Percentiles rank a stretch among this genome's conserved stretches.
phyloP scores from a whole-genome alignment of 2,329 filamentous ascomycete species.

The Phaeophleospora eucalypticola region DNA sequence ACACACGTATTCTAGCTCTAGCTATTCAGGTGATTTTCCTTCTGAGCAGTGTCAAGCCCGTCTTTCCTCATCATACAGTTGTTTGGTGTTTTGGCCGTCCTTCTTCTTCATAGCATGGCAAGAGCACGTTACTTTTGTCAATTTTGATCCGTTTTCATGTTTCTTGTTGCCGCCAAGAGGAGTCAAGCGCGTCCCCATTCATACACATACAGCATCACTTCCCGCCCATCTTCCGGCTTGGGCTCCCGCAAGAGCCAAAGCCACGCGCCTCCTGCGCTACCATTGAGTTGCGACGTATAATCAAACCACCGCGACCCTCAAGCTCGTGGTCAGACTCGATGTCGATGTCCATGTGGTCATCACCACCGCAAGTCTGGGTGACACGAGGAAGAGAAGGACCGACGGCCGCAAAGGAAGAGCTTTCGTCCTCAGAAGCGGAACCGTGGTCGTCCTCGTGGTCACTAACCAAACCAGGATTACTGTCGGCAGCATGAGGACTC shows the following conservation, averaged over 20 bases:
- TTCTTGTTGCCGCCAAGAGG: background rate
- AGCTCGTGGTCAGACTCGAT: conserved; percentile 34
- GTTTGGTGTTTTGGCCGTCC: background rate
- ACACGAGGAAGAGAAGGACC: conserved; percentile 26
- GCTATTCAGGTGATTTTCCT: conserved; percentile 5
- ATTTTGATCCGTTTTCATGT: background rate
- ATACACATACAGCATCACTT: conserved; percentile 9
- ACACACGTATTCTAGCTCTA: conserved; percentile 13
- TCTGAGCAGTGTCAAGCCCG: conserved; percentile 1
- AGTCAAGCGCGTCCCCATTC: too few relatives aligned
- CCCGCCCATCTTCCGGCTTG: conserved; percentile 20
- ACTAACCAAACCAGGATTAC: conserved; percentile 48
- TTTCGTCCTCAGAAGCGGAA: conserved; percentile 31
- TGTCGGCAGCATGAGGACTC: conserved; percentile 47
- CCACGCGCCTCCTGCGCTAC: conserved; percentile 22
- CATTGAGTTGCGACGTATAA: conserved; percentile 33
- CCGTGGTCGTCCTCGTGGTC: conserved; percentile 47
- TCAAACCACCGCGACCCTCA: conserved; percentile 31
- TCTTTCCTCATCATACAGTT: background rate
- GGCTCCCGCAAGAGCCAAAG: conserved; percentile 16
- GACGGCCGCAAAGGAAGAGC: conserved; percentile 19
- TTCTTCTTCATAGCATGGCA: background rate
- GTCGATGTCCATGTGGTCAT: conserved; percentile 34
- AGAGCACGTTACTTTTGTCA: background rate
- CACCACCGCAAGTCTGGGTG: conserved; percentile 17